These are phyloP conservation scores for Nitzschia sp. DNA, from an alignment of 108 stramenopile genomes.

Conservation along the genomic window DNA sequence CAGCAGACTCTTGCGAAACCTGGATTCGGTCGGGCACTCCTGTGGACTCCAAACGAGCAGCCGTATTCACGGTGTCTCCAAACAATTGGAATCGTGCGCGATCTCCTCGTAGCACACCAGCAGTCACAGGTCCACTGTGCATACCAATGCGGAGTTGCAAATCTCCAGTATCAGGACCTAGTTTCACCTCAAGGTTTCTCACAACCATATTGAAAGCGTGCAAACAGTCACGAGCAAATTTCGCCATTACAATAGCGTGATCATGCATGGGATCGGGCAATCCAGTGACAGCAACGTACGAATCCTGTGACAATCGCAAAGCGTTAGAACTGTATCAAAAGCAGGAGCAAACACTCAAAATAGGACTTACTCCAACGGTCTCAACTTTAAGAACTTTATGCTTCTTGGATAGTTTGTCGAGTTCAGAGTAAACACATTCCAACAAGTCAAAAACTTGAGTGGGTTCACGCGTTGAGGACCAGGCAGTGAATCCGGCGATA, in stretches of 20 bases:
- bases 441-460: slow-evolving; percentile 53
- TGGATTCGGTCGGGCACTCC: slow-evolving; percentile 25
- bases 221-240: slow-evolving; percentile 15
- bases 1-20: slow-evolving; percentile 20
- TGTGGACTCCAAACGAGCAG: slow-evolving; percentile 20
- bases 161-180: slow-evolving; percentile 18
- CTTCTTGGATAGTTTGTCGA: slow-evolving; percentile 36
- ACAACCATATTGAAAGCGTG: background rate
- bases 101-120: background rate
- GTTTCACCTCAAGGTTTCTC: background rate
- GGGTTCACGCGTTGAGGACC: slow-evolving; percentile 52
- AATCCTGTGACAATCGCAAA: slow-evolving; percentile 1
- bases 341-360: too few relatives aligned
- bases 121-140: slow-evolving; percentile 10
- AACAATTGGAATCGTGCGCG: slow-evolving; percentile 6
- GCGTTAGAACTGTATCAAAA: too few relatives aligned
- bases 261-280: slow-evolving; percentile 6
- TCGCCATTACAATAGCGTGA: slow-evolving; percentile 17
- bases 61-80: slow-evolving; percentile 30
- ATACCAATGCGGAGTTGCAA: slow-evolving; percentile 13
- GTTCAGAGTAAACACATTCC: slow-evolving; percentile 49
- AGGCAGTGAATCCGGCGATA: slow-evolving; percentile 42
- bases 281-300: slow-evolving; percentile 14
- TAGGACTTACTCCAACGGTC: slow-evolving; percentile 2
- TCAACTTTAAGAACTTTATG: slow-evolving; percentile 9